Percentiles rank a stretch among this genome's conserved stretches.
phyloP scores from a whole-genome alignment of 2,329 filamentous ascomycete genomes.

The Pseudopyrenochaeta lycopersici region DNA sequence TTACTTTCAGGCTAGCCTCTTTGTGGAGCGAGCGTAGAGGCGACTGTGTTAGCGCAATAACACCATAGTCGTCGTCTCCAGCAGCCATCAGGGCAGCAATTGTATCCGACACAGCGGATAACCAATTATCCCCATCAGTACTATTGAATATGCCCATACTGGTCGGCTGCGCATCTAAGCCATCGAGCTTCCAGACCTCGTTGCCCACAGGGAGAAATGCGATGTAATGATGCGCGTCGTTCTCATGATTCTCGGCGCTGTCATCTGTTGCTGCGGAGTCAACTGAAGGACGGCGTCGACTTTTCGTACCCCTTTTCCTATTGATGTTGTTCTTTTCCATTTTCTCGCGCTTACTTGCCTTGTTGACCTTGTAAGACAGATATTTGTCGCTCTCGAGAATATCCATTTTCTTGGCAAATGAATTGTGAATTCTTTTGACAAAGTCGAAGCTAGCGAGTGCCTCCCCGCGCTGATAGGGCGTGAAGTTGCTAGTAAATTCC shows the following conservation, averaged over 20 bases:
- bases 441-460: constrained; percentile 77
- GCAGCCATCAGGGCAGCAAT: constrained; percentile 74
- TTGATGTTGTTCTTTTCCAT: constrained; percentile 25
- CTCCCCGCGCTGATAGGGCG: constrained; percentile 78
- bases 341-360: constrained; percentile 29
- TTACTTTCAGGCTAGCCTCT: constrained; percentile 57
- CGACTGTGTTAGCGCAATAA: constrained; percentile 77
- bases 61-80: constrained; percentile 75
- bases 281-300: constrained; percentile 38
- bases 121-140: constrained; percentile 65
- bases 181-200: constrained; percentile 88
- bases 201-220: constrained; percentile 83
- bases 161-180: constrained; percentile 76
- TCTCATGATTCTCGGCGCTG: constrained; percentile 58
- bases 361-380: constrained; percentile 66
- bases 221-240: constrained; percentile 85
- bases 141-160: constrained; percentile 60
- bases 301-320: constrained; percentile 52
- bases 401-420: constrained; percentile 73
- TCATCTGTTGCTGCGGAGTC: constrained; percentile 44
- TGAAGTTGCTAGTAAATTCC: constrained; percentile 71
- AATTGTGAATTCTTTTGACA: constrained; percentile 86
- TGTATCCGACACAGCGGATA: constrained; percentile 68
- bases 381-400: constrained; percentile 78
- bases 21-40: constrained; percentile 62